A percentile compares a stretch with the other conserved stretches of the same genome.
These are phyloP conservation scores for Kwoniella europaea DNA, from an alignment of 768 basidiomycete species.

Conservation along the genomic window DNA sequence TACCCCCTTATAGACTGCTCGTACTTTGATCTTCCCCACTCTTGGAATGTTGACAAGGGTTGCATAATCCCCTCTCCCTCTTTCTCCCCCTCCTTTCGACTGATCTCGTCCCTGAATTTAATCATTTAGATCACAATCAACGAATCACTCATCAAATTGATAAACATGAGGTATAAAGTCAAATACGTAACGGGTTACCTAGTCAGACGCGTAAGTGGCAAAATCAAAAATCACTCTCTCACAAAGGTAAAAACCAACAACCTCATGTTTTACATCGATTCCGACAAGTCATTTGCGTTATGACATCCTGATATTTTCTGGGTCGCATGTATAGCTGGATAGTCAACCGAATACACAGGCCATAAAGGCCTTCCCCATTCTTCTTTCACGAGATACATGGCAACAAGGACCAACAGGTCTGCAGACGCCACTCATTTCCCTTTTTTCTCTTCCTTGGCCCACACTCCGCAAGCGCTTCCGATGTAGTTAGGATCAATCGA, in stretches of 20 bases:
- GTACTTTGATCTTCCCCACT: not conserved
- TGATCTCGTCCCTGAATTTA: not conserved
- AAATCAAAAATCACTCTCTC: not conserved
- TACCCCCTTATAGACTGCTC: not conserved
- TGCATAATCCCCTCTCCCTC: not conserved
- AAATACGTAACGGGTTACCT: not conserved
- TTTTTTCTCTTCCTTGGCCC: not conserved
- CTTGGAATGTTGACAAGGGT: too few relatives aligned
- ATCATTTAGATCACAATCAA: slow-evolving; percentile 6
- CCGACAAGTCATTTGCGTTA: not conserved
- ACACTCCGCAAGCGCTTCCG: not conserved
- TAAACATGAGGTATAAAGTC: slow-evolving; percentile 5
- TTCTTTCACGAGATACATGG: not conserved
- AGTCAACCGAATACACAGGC: not conserved
- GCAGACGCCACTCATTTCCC: not conserved
- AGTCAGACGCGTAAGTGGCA: not conserved
- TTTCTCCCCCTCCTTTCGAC: not conserved
- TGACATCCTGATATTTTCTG: not conserved
- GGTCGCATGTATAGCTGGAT: not conserved
- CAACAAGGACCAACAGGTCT: not conserved
- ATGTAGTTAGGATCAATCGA: not conserved
- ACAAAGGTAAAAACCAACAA: too few relatives aligned
- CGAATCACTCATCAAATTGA: slow-evolving; percentile 1
- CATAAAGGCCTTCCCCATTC: not conserved
- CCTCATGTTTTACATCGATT: not conserved